phyloP scores from a whole-genome alignment of 129 eudicot species.

The Flaveria sonorensis region DNA sequence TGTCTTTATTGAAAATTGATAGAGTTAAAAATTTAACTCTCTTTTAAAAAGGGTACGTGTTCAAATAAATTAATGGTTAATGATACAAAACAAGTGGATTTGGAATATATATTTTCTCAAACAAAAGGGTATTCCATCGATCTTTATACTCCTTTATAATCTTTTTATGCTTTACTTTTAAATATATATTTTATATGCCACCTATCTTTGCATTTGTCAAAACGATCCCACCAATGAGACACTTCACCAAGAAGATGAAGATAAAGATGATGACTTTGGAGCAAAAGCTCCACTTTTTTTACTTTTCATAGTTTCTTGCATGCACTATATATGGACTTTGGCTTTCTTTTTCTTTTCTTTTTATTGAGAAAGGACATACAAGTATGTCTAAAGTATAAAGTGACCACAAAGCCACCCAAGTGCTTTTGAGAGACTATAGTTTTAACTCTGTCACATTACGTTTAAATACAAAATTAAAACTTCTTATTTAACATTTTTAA shows the following conservation, averaged over 20 bases:
- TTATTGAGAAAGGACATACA: conserved; percentile 21
- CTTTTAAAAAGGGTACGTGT: neutral
- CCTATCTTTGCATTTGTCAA: conserved; percentile 35
- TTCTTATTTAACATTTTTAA: too few relatives aligned
- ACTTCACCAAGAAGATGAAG: conserved; percentile 36
- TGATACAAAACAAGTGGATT: conserved; percentile 39
- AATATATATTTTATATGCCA: conserved; percentile 42
- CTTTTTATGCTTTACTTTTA: conserved; percentile 38
- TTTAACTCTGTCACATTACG: neutral
- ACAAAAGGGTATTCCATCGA: conserved; percentile 27
- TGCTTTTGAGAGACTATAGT: conserved; percentile 23
- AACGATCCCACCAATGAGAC: conserved; percentile 33
- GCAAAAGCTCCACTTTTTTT: conserved; percentile 33
- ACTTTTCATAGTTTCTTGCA: conserved; percentile 35
- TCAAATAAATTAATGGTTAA: conserved; percentile 12
- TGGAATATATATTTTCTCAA: conserved; percentile 28
- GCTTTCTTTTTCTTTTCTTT: conserved; percentile 1
- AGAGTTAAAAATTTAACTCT: too few relatives aligned
- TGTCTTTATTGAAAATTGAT: neutral
- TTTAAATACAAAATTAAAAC: too few relatives aligned
- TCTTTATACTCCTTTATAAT: conserved; percentile 33
- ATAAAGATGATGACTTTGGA: conserved; percentile 25
- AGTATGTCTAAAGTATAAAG: conserved; percentile 18
- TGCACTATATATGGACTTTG: conserved; percentile 29
- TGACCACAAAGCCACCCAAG: conserved; percentile 16